Conservation (phyloP, 2,329 filamentous ascomycete genomes). For the Albifimbria verrucaria region DNA sequence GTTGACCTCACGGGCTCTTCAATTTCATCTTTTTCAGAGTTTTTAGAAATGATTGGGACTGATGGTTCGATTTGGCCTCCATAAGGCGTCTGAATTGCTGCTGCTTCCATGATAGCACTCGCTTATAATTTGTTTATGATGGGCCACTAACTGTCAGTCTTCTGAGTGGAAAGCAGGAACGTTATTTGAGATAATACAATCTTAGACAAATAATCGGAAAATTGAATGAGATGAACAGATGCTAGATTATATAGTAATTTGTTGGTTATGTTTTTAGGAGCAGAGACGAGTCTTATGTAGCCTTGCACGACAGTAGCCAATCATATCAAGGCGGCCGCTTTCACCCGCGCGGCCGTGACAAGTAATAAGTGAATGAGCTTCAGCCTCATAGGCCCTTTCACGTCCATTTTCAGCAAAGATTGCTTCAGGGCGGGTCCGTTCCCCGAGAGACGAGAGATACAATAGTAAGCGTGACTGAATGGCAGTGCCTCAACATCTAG, state of each 20-base stretch:
- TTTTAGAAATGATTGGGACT: neutral
- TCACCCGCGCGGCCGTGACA: neutral
- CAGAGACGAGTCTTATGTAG: neutral
- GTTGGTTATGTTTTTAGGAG: neutral
- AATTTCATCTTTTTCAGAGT: neutral
- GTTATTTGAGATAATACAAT: neutral
- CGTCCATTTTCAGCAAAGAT: neutral
- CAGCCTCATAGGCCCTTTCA: neutral
- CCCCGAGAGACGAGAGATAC: too few relatives aligned
- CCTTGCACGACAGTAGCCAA: neutral
- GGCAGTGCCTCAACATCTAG: too few relatives aligned
- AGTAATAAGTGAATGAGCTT: neutral
- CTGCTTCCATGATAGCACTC: neutral
- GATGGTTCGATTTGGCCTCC: neutral
- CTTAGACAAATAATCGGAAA: neutral
- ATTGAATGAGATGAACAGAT: neutral
- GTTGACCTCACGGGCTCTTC: neutral
- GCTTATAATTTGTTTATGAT: too few relatives aligned
- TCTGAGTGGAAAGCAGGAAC: neutral
- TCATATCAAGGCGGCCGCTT: neutral
- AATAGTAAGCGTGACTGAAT: too few relatives aligned
- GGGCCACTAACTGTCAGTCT: neutral
- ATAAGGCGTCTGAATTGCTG: neutral
- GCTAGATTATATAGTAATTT: neutral
- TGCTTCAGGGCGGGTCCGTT: neutral